Evolutionary conservation across 2,329 filamentous ascomycete species (phyloP), one percentile per base, ranked within the genome.

Genomic region (Diaporthe sp.): DNA sequence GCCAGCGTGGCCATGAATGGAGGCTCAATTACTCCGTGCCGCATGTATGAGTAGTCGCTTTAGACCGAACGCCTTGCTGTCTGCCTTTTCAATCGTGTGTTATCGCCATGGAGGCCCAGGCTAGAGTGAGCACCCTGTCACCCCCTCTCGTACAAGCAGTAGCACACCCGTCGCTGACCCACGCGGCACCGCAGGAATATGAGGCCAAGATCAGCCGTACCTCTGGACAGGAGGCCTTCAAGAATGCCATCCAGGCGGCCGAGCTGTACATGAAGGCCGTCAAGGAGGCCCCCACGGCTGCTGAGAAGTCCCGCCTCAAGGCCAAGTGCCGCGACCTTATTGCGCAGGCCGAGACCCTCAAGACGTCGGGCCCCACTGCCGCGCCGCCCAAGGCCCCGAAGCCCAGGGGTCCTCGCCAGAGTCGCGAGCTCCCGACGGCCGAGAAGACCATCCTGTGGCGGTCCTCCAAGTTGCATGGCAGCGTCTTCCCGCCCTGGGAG

Each of bases 401-500:
- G 81, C 80, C 74, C 78, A 78, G 68, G 78, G 79, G 73, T 77
- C 85, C 86, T 13, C 79, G 81, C 4, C 91, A 90, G 34, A 88
- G 86, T 13, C 89, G 94, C 72, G 87, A 89, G 74, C 86, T 94
- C 20, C 89, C 94, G 3, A 93, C 89, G 6, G 88, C 88, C 22
- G 95, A 98, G 83, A 89, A 95, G 80, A 92, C 94, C 42, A 92
- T 98, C 70, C 84, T 98, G 12, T 87, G 94, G 2, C 92, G 93
- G 81, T 92, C 93, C 4, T 97, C 96, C 6, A 93, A 92, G 73
- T 88, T 99, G 28, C 95, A 98, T 81, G 95, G 94, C 0, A 94
- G 92, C 80, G 88, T 93, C 28, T 98, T 98, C 79, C 95, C 94
- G 15, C 95, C 94, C 0, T 99, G 97, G 97, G 90, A 90, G n/a